These are phyloP conservation scores for Lactifluus subvellereus DNA, from an alignment of 768 basidiomycete species.

Conservation along the genomic window DNA sequence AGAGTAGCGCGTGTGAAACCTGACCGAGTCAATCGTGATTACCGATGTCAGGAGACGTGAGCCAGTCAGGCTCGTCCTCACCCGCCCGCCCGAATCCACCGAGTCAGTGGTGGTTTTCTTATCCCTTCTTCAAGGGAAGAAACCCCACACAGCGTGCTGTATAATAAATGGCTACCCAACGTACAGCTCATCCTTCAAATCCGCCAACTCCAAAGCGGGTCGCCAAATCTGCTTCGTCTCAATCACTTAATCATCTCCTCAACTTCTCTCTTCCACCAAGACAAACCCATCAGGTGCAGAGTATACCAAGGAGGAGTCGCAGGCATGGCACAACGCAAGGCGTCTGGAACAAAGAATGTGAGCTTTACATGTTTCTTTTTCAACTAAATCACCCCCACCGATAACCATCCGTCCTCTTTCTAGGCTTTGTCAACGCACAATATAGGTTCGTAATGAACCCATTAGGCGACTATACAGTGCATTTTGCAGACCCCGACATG, in stretches of 20 bases:
- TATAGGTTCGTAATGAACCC: slow-evolving; percentile 96
- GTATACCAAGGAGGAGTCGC: slow-evolving; percentile 69
- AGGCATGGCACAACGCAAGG: slow-evolving; percentile 56
- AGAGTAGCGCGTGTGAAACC: neutral
- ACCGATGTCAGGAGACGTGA: neutral
- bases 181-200: slow-evolving; percentile 28
- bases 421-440: slow-evolving; percentile 94
- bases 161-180: slow-evolving; percentile 23
- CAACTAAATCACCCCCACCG: neutral
- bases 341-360: slow-evolving; percentile 89
- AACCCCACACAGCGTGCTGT: slow-evolving; percentile 27
- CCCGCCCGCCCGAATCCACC: neutral
- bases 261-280: slow-evolving; percentile 92
- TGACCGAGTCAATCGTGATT: slow-evolving; percentile 27
- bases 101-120: slow-evolving; percentile 29
- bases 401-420: slow-evolving; percentile 20
- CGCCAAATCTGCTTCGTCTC: slow-evolving; percentile 61
- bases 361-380: slow-evolving; percentile 34
- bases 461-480: slow-evolving; percentile 84
- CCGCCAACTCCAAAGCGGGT: slow-evolving; percentile 49
- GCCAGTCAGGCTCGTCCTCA: slow-evolving; percentile 18
- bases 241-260: slow-evolving; percentile 78
- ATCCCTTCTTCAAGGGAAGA: slow-evolving; percentile 46
- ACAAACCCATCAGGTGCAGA: slow-evolving; percentile 52
- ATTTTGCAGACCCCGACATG: slow-evolving; percentile 98